Conservation (phyloP, 1,284 basidiomycete genomes). For the Boletus mariae region DNA sequence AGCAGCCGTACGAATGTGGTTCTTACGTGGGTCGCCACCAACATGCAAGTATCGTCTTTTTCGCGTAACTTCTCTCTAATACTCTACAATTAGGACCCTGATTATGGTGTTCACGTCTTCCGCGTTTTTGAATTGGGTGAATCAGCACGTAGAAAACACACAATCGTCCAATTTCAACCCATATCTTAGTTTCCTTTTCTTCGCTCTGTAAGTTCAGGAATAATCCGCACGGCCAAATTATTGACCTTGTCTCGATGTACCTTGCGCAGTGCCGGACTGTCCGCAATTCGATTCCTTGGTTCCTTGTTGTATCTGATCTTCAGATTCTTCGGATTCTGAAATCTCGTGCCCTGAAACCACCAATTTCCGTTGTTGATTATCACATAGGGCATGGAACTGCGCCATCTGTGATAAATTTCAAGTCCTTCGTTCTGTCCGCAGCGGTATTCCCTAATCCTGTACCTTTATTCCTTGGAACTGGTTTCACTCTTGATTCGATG, state of each 20-base stretch:
- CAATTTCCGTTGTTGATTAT: constrained; percentile 2
- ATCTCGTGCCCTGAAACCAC: neutral
- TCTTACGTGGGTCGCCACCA: constrained; percentile 80
- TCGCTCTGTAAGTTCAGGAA: constrained; percentile 59
- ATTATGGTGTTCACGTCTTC: constrained; percentile 80
- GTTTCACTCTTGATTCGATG: neutral
- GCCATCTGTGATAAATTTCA: neutral
- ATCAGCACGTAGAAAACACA: constrained; percentile 45
- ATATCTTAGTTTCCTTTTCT: constrained; percentile 81
- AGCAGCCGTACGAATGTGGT: constrained; percentile 84
- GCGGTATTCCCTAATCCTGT: constrained; percentile 14
- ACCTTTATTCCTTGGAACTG: constrained; percentile 7
- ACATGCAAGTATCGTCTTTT: constrained; percentile 53
- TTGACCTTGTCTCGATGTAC: constrained; percentile 6
- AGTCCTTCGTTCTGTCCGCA: constrained; percentile 9
- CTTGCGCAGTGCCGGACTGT: constrained; percentile 63
- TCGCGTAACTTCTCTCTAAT: constrained; percentile 9
- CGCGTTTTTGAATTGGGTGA: constrained; percentile 67
- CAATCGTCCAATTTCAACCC: constrained; percentile 71
- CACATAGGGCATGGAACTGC: constrained; percentile 2
- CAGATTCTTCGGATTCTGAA: constrained; percentile 57
- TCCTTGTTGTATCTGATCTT: constrained; percentile 77
- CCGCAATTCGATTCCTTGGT: constrained; percentile 74
- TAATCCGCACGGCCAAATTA: neutral
- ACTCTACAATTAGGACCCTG: constrained; percentile 49